These are phyloP conservation scores for Dioscorea cayenensis DNA, from an alignment of 116 monocot species.

Conservation along the genomic window DNA sequence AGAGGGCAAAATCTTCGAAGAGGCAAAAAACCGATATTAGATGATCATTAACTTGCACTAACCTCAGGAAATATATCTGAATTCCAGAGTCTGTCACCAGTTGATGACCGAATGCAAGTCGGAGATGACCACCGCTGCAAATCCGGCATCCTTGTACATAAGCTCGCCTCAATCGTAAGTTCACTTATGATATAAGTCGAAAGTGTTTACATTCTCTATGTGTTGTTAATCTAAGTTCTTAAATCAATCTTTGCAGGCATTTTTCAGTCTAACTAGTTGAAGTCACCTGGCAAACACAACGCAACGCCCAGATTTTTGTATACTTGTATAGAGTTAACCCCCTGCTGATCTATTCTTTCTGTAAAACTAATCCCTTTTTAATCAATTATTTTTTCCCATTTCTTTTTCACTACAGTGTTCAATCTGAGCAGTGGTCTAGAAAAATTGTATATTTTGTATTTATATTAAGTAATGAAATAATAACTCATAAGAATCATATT, in stretches of 20 bases:
- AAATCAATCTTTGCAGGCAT: neutral
- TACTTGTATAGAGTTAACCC: slow-evolving; percentile 1
- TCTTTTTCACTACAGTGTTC: neutral
- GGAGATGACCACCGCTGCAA: too few species aligned
- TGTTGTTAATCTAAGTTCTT: neutral
- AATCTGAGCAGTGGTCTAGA: neutral
- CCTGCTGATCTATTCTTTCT: slow-evolving; percentile 1
- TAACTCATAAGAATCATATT: neutral
- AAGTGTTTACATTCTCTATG: too few species aligned
- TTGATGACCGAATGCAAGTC: too few species aligned
- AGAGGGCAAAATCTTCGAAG: slow-evolving; percentile 29
- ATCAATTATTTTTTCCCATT: neutral
- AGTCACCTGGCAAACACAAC: neutral
- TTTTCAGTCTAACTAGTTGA: neutral
- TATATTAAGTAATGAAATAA: neutral
- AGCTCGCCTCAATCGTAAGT: too few species aligned
- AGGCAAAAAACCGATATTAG: slow-evolving; percentile 29
- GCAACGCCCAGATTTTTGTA: neutral
- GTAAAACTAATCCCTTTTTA: neutral
- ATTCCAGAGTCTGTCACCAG: too few species aligned
- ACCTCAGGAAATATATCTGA: too few species aligned
- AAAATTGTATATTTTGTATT: neutral
- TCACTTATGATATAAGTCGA: too few species aligned
- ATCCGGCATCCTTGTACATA: too few species aligned
- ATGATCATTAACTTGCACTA: slow-evolving; percentile 6